Evolutionary conservation across 2,329 filamentous ascomycete species (phyloP), one percentile per base, ranked within the genome.

Genomic region (Cladosporium sp.): DNA sequence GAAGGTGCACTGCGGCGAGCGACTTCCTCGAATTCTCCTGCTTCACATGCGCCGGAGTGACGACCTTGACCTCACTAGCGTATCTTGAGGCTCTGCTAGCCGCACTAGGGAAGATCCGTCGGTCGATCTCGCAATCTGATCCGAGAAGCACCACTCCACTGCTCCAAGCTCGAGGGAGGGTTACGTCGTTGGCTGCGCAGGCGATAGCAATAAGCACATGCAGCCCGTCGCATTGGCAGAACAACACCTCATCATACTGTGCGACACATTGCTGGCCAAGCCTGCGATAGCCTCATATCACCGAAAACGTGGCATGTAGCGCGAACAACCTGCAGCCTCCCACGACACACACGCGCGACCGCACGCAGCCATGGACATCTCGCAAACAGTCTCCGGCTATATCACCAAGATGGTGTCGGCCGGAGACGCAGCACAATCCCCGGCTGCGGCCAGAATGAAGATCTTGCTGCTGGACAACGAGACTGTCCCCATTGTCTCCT

Each of bases 361-460:
- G 22, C 30, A 58, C 37, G 55, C 55, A 58, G 58, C 42, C 59
- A 99, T 99, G 94, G 94, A 99, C 73, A 87, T 97, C 70, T 89
- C 95, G 63, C 89, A 95, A 73, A 90, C 92, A 66, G 88, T 97
- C 72, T 88, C 92, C 69, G 89, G 91, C 77, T 99, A 99, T 81
- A 88, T 99, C 81, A 88, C 88, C 74, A 96, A 92, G 83, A 96
- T 99, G 86, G 87, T 97, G 74, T 88, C 90, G 65, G 85, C 85
- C 65, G 90, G 90, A 70, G 92, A 96, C 76, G 63, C 64, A 49
- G 59, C 58, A n/a, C 49, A 54, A 49, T 40, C 50, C 8, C 49
- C 81, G 43, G 84, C 84, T 52, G 87, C 90, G 20, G 84, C 90
- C 42, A 97, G 97, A 80, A 99, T 99, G 94, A 99, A 99, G 85